phyloP scores from a whole-genome alignment of 1,139 yeast species.

The Saccharomyces hybrid region DNA sequence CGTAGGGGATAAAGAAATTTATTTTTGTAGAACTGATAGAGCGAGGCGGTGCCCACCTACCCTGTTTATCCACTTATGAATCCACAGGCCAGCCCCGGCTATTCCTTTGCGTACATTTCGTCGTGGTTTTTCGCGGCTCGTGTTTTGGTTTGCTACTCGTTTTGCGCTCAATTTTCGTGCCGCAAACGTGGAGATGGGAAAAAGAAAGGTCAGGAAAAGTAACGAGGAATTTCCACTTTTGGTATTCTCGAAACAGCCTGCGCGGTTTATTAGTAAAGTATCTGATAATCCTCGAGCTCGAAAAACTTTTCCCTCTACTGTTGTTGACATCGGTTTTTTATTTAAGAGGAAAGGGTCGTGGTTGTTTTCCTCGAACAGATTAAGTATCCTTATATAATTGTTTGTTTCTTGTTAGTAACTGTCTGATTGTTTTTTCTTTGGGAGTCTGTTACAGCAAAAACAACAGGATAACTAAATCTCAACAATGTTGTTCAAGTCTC shows the following conservation, averaged over 20 bases:
- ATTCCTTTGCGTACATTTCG: neutral
- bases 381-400: neutral
- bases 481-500: conserved; percentile 45
- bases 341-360: neutral
- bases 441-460: neutral
- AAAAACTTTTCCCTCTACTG: neutral
- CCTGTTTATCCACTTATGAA: neutral
- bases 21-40: neutral
- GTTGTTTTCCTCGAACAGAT: neutral
- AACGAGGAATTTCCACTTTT: neutral
- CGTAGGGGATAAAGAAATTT: conserved; percentile 4
- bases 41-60: neutral
- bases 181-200: neutral
- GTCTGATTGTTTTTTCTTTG: neutral
- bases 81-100: conserved; percentile 1
- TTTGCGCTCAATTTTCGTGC: neutral
- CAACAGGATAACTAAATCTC: neutral
- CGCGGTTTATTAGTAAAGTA: neutral
- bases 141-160: neutral
- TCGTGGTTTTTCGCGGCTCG: neutral
- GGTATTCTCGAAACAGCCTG: neutral
- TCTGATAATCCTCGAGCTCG: neutral
- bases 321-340: neutral
- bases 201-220: neutral
- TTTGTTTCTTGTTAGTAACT: neutral